Base-by-base conservation (phyloP, 2,329 filamentous ascomycete genomes). In the Delphinella strobiligena region DNA sequence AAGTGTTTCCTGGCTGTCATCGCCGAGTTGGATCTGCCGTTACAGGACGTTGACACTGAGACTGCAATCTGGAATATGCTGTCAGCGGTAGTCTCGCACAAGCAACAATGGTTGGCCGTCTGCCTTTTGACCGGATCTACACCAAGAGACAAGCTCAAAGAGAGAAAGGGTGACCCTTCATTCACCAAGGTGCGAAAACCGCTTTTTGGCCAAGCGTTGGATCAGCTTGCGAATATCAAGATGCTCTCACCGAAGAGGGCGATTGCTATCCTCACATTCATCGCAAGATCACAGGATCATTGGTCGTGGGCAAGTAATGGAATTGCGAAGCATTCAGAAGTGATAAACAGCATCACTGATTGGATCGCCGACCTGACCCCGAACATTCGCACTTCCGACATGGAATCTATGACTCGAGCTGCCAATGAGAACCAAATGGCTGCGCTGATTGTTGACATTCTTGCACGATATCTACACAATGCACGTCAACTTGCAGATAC, bases 81-180 rank as follows among this genome's bases (percentile, higher is more conserved):
- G 38, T 83, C 88, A 2, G 79, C 81, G 3, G 80, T 96, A 34
- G 75, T 98, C 44, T 82, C 82, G 48, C 88, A 86, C 55, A 80
- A 86, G 46, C 91, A 98, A 56, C 88, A 94, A 54, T 96, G 89
- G 84, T 84, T 98, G 66, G 85, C 89, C 0, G 85, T 94, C 45
- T 93, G 88, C 54, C 70, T 98, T 7, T 75, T 96, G 30, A 95
- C 87, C 5, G 91, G 88, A 16, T 81, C 79, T 53, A 86, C 86
- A 1, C 87, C 89, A 3, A 77, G 83, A 45, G 78, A 91, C 49
- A 74, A 81, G 4, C 65, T 86, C 52, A 78, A 79, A 35, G 69
- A 69, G 33, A 76, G 76, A 32, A 69, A 68, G 33, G 58, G 58
- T 34, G 61, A 66, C 34, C 64, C 71, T 19, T 34, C 43, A 40